phyloP scores from a whole-genome alignment of 495 filamentous ascomycete genomes.

The Articulospora tetracladia region DNA sequence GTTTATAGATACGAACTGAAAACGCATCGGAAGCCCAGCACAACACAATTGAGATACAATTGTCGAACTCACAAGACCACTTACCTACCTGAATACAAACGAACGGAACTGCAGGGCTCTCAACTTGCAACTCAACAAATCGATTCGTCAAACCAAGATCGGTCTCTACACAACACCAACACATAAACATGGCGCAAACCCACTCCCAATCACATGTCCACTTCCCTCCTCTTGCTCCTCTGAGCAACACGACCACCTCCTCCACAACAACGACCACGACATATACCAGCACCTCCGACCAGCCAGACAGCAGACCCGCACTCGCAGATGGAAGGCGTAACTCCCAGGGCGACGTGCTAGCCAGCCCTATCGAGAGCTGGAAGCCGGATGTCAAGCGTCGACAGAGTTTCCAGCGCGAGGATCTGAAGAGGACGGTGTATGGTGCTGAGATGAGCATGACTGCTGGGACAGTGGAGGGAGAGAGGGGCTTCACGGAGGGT shows the following conservation, averaged over 20 bases:
- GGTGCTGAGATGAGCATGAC: neutral
- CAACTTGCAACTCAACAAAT: no score
- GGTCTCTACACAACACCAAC: neutral
- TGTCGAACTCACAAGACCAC: no score
- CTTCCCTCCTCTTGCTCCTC: conserved; percentile 6
- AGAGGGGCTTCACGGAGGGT: conserved; percentile 14
- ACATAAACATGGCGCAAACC: neutral
- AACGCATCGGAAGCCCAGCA: neutral
- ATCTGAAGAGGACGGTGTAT: conserved; percentile 34
- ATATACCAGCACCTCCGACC: neutral
- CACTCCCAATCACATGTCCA: neutral
- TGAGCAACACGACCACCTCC: neutral
- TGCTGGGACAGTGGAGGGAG: neutral
- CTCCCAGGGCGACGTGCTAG: conserved; percentile 13
- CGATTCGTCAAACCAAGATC: no score
- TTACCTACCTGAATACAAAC: no score
- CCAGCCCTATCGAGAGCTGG: conserved; percentile 32
- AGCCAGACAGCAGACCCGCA: neutral
- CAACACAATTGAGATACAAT: neutral
- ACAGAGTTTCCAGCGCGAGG: conserved; percentile 43
- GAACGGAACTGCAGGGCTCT: no score
- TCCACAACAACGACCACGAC: neutral
- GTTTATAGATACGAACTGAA: no score
- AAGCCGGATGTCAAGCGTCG: conserved; percentile 36
- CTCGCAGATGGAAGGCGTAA: conserved; percentile 21